A percentile compares a stretch with the other conserved stretches of the same genome.
Conservation (phyloP, 495 filamentous ascomycete species). For the Darksidea phi region DNA sequence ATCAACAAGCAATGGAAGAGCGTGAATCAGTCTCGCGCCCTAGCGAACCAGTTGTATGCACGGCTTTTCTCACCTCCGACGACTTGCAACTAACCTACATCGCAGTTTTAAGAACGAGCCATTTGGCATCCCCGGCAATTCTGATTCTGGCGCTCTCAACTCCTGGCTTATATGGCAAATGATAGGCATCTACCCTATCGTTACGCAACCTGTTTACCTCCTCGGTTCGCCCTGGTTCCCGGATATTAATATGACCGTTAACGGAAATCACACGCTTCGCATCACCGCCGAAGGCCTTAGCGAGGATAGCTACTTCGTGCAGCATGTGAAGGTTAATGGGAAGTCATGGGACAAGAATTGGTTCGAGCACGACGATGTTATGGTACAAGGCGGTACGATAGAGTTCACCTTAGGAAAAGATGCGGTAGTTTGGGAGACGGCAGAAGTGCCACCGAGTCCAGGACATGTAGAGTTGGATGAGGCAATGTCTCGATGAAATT, state of each 20-base stretch:
- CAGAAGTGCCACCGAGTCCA: slow-evolving; percentile 34
- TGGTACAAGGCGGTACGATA: slow-evolving; percentile 35
- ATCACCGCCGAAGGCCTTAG: slow-evolving; percentile 10
- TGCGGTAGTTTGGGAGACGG: slow-evolving; percentile 32
- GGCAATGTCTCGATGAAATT: too few species aligned
- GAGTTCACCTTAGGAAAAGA: slow-evolving; percentile 34
- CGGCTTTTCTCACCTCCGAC: not conserved
- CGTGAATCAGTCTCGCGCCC: slow-evolving; percentile 28
- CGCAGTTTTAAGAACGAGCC: slow-evolving; percentile 24
- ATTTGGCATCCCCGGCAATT: slow-evolving; percentile 40
- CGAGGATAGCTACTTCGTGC: slow-evolving; percentile 33
- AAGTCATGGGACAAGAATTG: slow-evolving; percentile 33
- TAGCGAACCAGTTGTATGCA: slow-evolving; percentile 28
- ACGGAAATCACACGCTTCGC: slow-evolving; percentile 27
- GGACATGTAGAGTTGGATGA: slow-evolving; percentile 24
- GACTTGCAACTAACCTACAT: not conserved
- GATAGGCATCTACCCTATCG: slow-evolving; percentile 42
- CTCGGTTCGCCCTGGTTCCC: slow-evolving; percentile 37
- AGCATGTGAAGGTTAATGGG: slow-evolving; percentile 38
- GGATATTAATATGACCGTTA: slow-evolving; percentile 38
- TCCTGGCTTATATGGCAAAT: slow-evolving; percentile 39
- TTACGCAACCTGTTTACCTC: slow-evolving; percentile 38
- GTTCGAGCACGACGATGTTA: slow-evolving; percentile 30
- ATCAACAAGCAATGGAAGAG: slow-evolving; percentile 37
- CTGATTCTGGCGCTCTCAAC: slow-evolving; percentile 38